phyloP scores from a whole-genome alignment of 306 rosid genomes.

The Quercus berberidifolia region DNA sequence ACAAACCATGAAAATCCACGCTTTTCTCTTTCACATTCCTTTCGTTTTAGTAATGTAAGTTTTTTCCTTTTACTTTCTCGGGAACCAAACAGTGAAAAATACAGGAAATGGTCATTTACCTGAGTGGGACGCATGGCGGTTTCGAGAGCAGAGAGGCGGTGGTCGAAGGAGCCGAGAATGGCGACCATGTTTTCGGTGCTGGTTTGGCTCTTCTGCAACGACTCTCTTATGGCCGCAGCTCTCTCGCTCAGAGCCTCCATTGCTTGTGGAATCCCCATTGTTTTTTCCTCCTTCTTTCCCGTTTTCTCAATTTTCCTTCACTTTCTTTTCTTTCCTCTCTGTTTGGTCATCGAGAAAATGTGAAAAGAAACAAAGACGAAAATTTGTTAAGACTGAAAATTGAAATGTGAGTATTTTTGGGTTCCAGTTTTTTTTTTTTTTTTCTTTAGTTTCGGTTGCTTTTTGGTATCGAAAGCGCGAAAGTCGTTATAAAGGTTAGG shows the following conservation, averaged over 20 bases:
- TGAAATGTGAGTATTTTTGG: not conserved
- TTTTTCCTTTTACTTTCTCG: not conserved
- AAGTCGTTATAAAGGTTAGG: slow-evolving; percentile 2
- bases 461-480: not conserved
- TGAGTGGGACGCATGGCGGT: slow-evolving; percentile 99
- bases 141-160: slow-evolving; percentile 92
- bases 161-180: slow-evolving; percentile 93
- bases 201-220: slow-evolving; percentile 74
- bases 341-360: slow-evolving; percentile 25
- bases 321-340: slow-evolving; percentile 6
- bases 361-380: not conserved
- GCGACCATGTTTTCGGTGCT: slow-evolving; percentile 80
- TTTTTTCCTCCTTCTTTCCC: not conserved
- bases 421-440: too few species aligned
- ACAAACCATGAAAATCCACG: not conserved
- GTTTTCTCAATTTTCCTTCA: slow-evolving; percentile 10
- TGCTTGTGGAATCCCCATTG: slow-evolving; percentile 55
- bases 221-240: slow-evolving; percentile 60
- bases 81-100: not conserved
- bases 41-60: not conserved
- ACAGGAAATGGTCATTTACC: slow-evolving; percentile 24
- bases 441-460: not conserved
- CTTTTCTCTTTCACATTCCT: too few species aligned
- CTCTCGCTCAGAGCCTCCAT: slow-evolving; percentile 61
- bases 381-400: slow-evolving; percentile 4